Base-by-base conservation (phyloP, 768 basidiomycete genomes). In the Kwoniella botswanensis region DNA sequence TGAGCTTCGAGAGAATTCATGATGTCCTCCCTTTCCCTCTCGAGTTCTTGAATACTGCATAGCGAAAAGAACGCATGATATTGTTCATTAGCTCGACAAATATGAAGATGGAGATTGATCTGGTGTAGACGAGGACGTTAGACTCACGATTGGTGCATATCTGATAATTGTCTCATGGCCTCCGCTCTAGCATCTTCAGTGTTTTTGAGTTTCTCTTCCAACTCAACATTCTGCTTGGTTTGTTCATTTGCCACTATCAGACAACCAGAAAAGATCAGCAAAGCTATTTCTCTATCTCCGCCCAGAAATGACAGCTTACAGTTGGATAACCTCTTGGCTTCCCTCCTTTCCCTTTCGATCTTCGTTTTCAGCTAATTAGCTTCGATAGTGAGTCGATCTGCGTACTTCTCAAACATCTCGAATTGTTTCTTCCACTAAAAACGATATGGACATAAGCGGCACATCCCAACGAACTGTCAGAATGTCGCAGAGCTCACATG, bases 361-460 rank as follows among this genome's bases (percentile, higher is more conserved):
- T 93, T 94, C 35, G 88, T 83, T 74, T 93, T 87, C 74, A 97
- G 85, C 68, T 96, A 93, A 42, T 88, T 89, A 46, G 94, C 93
- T 84, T 97, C 94, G 17, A 60, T 52, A 6, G 76, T 73, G 0
- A 97, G 87, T 79, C 92, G 91, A 85, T 95, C 94, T 9, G 94
- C 94, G 80, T 95, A 94, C 82, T 91, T 90, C 82, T 97, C 94
- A 75, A 97, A 96, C 15, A 92, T 91, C 62, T 94, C 92, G 76
- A 96, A 96, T 80, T 94, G 95, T 84, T 94, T 91, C 69, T 93
- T 87, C 93, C 94, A 96, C 58, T 82, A 58, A 7, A 0, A 5
- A 26, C 63, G 2, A 1, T 0, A 43, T 53, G 35, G 3, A 18
- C 3, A 22, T 35, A 1, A 35, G 35, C 35, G 0, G 35, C 0